These are phyloP conservation scores for Iris pallida DNA, from an alignment of 116 monocot genomes.

Conservation along the genomic window DNA sequence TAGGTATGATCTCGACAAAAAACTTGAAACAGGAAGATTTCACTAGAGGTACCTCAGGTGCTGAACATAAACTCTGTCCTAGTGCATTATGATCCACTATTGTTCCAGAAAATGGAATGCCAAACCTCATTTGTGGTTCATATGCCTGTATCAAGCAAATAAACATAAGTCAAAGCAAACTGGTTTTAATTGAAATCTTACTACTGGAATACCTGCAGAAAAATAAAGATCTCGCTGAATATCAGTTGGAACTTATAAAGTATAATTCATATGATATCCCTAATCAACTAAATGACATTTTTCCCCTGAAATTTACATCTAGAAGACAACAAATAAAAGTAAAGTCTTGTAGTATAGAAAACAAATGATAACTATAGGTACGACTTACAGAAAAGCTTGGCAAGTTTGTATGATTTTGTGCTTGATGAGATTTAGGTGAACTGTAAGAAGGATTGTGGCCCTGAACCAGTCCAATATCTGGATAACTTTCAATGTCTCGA, in stretches of 20 bases:
- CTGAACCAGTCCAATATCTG: conserved; percentile 41
- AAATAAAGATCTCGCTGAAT: too few relatives aligned
- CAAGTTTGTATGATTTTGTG: conserved; percentile 13
- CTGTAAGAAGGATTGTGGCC: conserved; percentile 22
- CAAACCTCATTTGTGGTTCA: conserved; percentile 31
- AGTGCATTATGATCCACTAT: conserved; percentile 24
- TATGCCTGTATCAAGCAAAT: conserved; percentile 27
- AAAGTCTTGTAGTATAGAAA: too few relatives aligned
- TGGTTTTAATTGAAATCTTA: too few relatives aligned
- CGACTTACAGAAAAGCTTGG: conserved; percentile 39
- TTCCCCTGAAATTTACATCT: too few relatives aligned
- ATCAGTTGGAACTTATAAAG: too few relatives aligned
- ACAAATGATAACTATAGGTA: neutral
- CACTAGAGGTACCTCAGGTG: conserved; percentile 33
- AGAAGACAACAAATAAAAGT: too few relatives aligned
- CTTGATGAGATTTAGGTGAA: conserved; percentile 15
- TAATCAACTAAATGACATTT: too few relatives aligned
- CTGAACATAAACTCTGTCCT: conserved; percentile 22
- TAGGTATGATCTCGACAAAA: neutral
- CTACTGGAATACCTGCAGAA: too few relatives aligned
- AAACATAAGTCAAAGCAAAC: too few relatives aligned
- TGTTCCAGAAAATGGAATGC: conserved; percentile 28
- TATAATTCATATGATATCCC: too few relatives aligned
- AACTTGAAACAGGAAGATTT: neutral
- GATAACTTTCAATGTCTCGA: conserved; percentile 28